Base-by-base conservation (phyloP, 2,329 filamentous ascomycete species). In the Colletotrichum incanum region DNA sequence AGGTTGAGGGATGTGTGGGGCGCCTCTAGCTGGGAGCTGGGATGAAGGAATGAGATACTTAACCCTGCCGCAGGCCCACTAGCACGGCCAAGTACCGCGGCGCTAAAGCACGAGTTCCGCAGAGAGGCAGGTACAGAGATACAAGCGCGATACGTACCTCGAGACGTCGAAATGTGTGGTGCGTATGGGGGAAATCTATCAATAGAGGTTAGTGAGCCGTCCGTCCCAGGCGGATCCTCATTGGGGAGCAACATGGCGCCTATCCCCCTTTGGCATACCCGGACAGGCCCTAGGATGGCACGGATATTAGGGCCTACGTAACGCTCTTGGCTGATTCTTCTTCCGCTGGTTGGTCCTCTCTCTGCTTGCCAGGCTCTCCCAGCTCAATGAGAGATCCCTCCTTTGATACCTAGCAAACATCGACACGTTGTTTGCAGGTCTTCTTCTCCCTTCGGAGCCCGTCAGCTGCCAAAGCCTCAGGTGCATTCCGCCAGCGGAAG, bases 291-390 rank as follows among this genome's bases (percentile, higher is more conserved):
- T n/a, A n/a, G 69, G 69, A 60, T 64, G 52, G 69, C 69, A 72
- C 69, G 31, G 58, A 59, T 64, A 72, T 54, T 59, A 64, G 52
- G 41, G 69, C 65, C 50, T 69, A 72, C 69, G 69, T 72, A 72
- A 64, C 65, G 28, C 59, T 72, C 58, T 34, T 31, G 41, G 45
- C 31, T 54, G 9, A 65, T 39, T 47, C 31, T 31, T 60, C 39
- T 45, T 37, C n/a, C 55, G 37, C 34, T 7, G 23, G 20, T 58
- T 49, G 26, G 37, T 18, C 45, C 41, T 41, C 20, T 37, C 28
- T 49, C 18, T 45, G 20, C 41, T 37, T 37, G 9, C 31, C 31
- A 37, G 18, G 52, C 52, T 34, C 23, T 28, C 49, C 49, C 23
- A 47, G 26, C 5, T 16, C 41, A 20, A 52, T 11, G 56, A 45